Conservation (phyloP, 208 protist species). For the Leptomonas pyrrhocoris region DNA sequence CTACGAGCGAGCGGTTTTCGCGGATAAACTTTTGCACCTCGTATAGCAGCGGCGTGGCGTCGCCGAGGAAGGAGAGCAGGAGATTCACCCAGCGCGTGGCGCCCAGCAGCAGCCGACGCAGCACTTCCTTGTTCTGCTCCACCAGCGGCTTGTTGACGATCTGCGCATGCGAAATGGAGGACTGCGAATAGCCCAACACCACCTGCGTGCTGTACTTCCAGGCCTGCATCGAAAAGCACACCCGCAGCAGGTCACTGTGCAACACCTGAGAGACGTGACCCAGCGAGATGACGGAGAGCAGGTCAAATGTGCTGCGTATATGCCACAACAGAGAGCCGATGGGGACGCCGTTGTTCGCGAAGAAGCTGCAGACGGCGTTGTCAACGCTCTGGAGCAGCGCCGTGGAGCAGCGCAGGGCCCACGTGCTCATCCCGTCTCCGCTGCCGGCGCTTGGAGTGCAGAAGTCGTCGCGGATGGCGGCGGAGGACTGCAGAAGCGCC, state of each 20-base stretch:
- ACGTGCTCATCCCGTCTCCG: constrained; percentile 36
- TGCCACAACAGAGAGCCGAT: constrained; percentile 45
- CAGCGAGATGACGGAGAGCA: constrained; percentile 62
- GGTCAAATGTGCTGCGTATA: constrained; percentile 63
- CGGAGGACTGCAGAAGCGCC: constrained; percentile 64
- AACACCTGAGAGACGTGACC: constrained; percentile 63
- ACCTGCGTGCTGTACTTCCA: constrained; percentile 69
- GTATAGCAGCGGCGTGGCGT: constrained; percentile 48
- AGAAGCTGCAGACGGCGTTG: constrained; percentile 45
- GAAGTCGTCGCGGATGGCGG: constrained; percentile 71
- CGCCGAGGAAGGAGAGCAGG: constrained; percentile 52
- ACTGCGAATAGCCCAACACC: constrained; percentile 50
- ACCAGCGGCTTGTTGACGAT: constrained; percentile 30
- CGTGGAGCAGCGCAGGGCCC: constrained; percentile 51
- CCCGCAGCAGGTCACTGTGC: constrained; percentile 47
- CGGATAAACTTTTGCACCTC: constrained; percentile 70
- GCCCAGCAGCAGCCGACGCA: constrained; percentile 59
- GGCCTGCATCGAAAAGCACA: constrained; percentile 66
- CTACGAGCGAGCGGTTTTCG: constrained; percentile 59
- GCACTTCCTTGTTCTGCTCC: constrained; percentile 69
- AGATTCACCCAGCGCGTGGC: constrained; percentile 72
- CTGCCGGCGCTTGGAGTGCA: constrained; percentile 34
- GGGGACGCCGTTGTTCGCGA: constrained; percentile 35
- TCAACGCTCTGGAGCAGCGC: constrained; percentile 61
- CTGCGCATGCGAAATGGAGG: constrained; percentile 10